Percentiles rank a stretch among this genome's conserved stretches.
These are phyloP conservation scores for Shiraia sp. DNA, from an alignment of 2,329 filamentous ascomycete genomes.

Conservation along the genomic window DNA sequence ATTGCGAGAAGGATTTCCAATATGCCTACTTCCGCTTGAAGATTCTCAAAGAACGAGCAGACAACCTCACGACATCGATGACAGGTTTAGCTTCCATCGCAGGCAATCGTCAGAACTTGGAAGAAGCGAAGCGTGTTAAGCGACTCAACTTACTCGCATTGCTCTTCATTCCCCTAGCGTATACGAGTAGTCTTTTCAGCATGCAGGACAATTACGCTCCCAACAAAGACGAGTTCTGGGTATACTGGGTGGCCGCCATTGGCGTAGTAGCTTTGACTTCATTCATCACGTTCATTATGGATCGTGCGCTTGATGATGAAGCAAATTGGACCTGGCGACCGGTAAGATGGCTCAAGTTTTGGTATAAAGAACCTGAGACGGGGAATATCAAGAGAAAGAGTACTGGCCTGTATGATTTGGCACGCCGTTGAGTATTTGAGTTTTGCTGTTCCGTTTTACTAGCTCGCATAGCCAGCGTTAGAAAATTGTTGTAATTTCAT, in stretches of 20 bases:
- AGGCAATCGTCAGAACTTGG: constrained; percentile 39
- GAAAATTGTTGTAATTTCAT: too few species aligned
- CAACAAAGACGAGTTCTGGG: constrained; percentile 27
- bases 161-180: constrained; percentile 40
- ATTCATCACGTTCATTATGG: constrained; percentile 28
- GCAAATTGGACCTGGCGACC: constrained; percentile 28
- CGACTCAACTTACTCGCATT: constrained; percentile 38
- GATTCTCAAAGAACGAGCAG: constrained; percentile 37
- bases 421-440: background rate
- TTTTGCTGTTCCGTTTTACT: background rate
- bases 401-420: constrained; percentile 16
- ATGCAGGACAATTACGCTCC: constrained; percentile 40
- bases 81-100: constrained; percentile 40
- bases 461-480: too few species aligned
- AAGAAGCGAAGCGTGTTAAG: constrained; percentile 42
- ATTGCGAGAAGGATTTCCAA: constrained; percentile 37
- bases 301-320: constrained; percentile 32
- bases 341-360: constrained; percentile 16
- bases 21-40: constrained; percentile 40
- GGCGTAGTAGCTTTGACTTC: constrained; percentile 28
- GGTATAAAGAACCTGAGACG: constrained; percentile 5
- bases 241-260: constrained; percentile 33
- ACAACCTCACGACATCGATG: constrained; percentile 40
- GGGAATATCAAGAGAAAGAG: constrained; percentile 8
- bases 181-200: constrained; percentile 38